Evolutionary conservation across 768 basidiomycete species (phyloP), one percentile per base, ranked within the genome.

Genomic region (Fomitopsis pulvina): DNA sequence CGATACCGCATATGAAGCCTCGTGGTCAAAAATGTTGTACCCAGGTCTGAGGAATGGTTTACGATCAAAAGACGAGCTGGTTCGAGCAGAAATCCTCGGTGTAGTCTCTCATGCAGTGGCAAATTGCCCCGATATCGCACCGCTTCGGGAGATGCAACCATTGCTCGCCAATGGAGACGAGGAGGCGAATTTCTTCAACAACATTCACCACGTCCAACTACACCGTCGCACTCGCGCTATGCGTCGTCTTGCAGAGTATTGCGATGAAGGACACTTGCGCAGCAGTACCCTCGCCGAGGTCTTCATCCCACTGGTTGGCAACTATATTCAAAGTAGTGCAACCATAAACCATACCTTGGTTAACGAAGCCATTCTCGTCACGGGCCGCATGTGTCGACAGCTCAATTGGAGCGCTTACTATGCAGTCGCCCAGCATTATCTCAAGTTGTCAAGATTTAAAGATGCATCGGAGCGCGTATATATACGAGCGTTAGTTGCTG

Each of bases 131-230:
- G 66, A 72, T 18, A 70, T 93, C 26, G 60, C 69, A 0, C 65
- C 77, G 2, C 66, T 97, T 24, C 81, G 80, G 44, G 93, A 97
- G 61, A 83, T 98, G 81, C 79, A 71, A 21, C 75, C 82, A 10
- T 68, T 98, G 6, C 75, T 97, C 27, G 90, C 88, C 7, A 81
- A 75, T 16, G 94, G 91, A 1, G 93, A 98, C 61, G 85, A 88
- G 43, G 95, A 99, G 66, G 92, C 92, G 27, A 93, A 87, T 62
- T 94, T 98, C 71, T 98, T 99, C 78, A 85, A 85, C 72, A 99
- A 99, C 66, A 81, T 97, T 42, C 80, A 87, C 47, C 96, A 99
- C 62, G 80, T 98, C 39, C 96, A 99, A 67, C 70, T 86, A 2
- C 94, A 97, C 65, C 81, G 94, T 54, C 83, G 95, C 21, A 82